Conservation (phyloP, 23 red algal species). For the Gracilaria domingensis region DNA sequence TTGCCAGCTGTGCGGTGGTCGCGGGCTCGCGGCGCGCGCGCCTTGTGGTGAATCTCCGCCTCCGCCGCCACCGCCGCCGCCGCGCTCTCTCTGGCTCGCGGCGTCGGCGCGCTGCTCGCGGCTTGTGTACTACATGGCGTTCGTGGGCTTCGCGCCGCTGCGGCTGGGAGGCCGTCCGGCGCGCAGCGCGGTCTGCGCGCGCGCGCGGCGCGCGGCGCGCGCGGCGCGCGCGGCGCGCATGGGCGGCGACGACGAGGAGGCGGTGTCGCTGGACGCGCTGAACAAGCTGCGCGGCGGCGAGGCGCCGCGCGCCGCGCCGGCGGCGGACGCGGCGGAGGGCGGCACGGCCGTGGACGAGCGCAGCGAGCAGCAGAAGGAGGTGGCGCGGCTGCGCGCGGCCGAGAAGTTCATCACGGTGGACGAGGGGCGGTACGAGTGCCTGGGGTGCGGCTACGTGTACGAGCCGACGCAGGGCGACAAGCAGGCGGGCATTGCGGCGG, state of each 20-base stretch:
- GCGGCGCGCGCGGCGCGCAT: too few species aligned
- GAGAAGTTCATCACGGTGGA: conserved; percentile 97
- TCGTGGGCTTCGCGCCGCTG: not conserved
- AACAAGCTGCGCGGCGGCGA: not conserved
- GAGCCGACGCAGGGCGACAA: conserved; percentile 78
- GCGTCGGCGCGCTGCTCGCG: too few species aligned
- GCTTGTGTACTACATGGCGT: not conserved
- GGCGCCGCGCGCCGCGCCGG: not conserved
- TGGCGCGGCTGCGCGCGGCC: conserved; percentile 81
- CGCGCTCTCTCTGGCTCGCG: too few species aligned
- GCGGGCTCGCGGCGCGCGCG: too few species aligned
- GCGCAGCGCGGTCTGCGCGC: not conserved
- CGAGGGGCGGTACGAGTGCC: conserved; percentile 86
- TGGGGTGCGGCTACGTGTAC: conserved; percentile 85
- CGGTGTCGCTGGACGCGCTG: not conserved
- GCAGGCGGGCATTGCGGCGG: conserved; percentile 59
- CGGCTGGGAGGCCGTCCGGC: not conserved
- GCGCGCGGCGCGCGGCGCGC: not conserved
- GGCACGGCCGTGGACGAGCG: conserved; percentile 8
- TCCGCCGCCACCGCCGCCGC: too few species aligned
- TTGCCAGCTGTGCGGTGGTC: not conserved
- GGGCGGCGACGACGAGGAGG: not conserved
- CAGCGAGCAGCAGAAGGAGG: conserved; percentile 77
- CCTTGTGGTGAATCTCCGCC: too few species aligned
- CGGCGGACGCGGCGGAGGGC: too few species aligned